Percentiles rank a stretch among this genome's conserved stretches.
These are phyloP conservation scores for Salvia splendens DNA, from an alignment of 257 asterid genomes.

Conservation along the genomic window DNA sequence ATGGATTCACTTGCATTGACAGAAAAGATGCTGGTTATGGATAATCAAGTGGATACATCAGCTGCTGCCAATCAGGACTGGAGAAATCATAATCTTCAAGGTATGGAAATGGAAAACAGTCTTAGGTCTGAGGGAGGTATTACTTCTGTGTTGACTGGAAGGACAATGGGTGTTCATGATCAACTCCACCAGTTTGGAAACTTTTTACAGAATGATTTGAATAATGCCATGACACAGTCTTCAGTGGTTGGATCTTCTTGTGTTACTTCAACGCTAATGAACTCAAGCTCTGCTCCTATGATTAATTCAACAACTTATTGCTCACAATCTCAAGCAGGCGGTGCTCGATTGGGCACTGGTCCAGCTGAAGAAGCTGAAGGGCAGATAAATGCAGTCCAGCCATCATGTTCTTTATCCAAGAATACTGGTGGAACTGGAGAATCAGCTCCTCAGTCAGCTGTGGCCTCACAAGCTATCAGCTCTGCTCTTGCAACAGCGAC, in stretches of 20 bases:
- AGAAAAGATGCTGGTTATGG: slow-evolving; percentile 69
- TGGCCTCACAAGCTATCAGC: slow-evolving; percentile 40
- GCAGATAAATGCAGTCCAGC: slow-evolving; percentile 39
- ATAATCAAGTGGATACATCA: slow-evolving; percentile 55
- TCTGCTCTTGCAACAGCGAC: slow-evolving; percentile 37
- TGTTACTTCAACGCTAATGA: slow-evolving; percentile 69
- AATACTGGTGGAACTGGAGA: slow-evolving; percentile 31
- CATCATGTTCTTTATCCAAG: slow-evolving; percentile 44
- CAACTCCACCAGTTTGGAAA: slow-evolving; percentile 57
- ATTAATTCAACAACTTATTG: slow-evolving; percentile 70
- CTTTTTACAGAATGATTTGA: slow-evolving; percentile 66
- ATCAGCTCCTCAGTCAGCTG: slow-evolving; percentile 39
- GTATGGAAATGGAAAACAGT: slow-evolving; percentile 55
- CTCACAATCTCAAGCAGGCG: slow-evolving; percentile 50
- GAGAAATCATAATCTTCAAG: slow-evolving; percentile 47
- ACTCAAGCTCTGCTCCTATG: slow-evolving; percentile 74
- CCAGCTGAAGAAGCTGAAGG: slow-evolving; percentile 44
- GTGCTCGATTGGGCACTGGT: slow-evolving; percentile 36
- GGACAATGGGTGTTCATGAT: slow-evolving; percentile 50
- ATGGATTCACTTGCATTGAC: slow-evolving; percentile 79
- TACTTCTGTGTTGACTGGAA: slow-evolving; percentile 45
- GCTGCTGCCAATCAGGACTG: slow-evolving; percentile 52
- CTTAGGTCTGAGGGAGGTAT: slow-evolving; percentile 45
- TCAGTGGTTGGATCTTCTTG: slow-evolving; percentile 73
- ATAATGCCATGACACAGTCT: slow-evolving; percentile 77